These are phyloP conservation scores for Salvia hispanica DNA, from an alignment of 257 asterid species.

Conservation along the genomic window DNA sequence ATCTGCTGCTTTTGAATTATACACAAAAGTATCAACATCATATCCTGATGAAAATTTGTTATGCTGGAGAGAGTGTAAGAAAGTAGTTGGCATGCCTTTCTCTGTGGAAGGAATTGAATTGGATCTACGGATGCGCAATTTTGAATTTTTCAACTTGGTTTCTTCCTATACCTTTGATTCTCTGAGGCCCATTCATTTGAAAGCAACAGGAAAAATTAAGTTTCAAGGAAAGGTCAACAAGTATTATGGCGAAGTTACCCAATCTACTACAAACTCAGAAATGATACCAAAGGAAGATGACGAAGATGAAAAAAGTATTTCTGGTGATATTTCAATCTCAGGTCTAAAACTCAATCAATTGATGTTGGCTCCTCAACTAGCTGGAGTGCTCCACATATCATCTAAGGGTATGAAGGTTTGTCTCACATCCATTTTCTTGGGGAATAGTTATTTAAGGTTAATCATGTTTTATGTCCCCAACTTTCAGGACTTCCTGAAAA, in stretches of 20 bases:
- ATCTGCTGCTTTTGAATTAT: slow-evolving; percentile 91
- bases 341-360: slow-evolving; percentile 94
- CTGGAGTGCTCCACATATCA: slow-evolving; percentile 79
- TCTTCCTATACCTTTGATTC: slow-evolving; percentile 93
- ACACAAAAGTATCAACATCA: slow-evolving; percentile 71
- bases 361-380: slow-evolving; percentile 98
- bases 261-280: slow-evolving; percentile 38
- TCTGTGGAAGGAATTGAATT: slow-evolving; percentile 91
- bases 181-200: slow-evolving; percentile 84
- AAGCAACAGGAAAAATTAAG: slow-evolving; percentile 92
- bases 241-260: slow-evolving; percentile 33
- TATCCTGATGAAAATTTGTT: slow-evolving; percentile 64
- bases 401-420: slow-evolving; percentile 79
- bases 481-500: too few relatives aligned
- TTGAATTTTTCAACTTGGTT: slow-evolving; percentile 84
- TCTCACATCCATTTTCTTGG: slow-evolving; percentile 30
- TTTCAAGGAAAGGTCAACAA: slow-evolving; percentile 90
- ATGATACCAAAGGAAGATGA: slow-evolving; percentile 37
- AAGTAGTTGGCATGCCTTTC: slow-evolving; percentile 61
- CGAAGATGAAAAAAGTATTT: slow-evolving; percentile 54
- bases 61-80: slow-evolving; percentile 43
- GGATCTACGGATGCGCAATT: slow-evolving; percentile 89
- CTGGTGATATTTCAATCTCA: slow-evolving; percentile 88
- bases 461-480: too few relatives aligned
- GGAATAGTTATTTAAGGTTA: not conserved